Evolutionary conservation across 257 asterid species (phyloP).

Genomic region (Forsythia suspensa): DNA sequence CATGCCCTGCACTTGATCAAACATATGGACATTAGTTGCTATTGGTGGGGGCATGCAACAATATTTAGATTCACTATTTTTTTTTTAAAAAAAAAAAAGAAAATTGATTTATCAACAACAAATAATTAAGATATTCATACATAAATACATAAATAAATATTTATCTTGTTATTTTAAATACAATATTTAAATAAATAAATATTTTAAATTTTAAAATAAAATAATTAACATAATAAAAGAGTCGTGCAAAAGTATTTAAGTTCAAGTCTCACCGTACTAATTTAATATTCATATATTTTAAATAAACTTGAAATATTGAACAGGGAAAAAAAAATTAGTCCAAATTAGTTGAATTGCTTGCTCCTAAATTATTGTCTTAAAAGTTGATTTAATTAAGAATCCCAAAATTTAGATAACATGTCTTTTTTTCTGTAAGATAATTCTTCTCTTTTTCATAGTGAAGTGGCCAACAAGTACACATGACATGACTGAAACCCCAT

Average conservation of each 20-base stretch:
- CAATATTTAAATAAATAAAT: no score
- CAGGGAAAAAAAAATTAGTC: slow-evolving; percentile 29
- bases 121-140: no score
- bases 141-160: no score
- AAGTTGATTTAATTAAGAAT: slow-evolving; percentile 43
- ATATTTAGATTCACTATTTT: no score
- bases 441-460: slow-evolving; percentile 21
- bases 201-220: no score
- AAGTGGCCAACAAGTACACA: slow-evolving; percentile 79
- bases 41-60: no score
- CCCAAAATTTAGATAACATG: slow-evolving; percentile 40
- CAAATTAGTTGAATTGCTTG: slow-evolving; percentile 12
- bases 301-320: slow-evolving; percentile 27
- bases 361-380: slow-evolving; percentile 47
- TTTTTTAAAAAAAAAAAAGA: no score
- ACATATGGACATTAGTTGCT: slow-evolving; percentile 1
- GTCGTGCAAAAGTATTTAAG: background rate
- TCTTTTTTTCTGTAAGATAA: slow-evolving; percentile 50
- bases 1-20: slow-evolving; percentile 22
- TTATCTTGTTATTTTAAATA: no score
- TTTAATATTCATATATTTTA: background rate
- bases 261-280: no score
- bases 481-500: slow-evolving; percentile 43
- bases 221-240: no score
- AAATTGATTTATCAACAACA: no score